Evolutionary conservation across 306 rosid genomes (phyloP).

Genomic region (Vigna reflexopilosa): DNA sequence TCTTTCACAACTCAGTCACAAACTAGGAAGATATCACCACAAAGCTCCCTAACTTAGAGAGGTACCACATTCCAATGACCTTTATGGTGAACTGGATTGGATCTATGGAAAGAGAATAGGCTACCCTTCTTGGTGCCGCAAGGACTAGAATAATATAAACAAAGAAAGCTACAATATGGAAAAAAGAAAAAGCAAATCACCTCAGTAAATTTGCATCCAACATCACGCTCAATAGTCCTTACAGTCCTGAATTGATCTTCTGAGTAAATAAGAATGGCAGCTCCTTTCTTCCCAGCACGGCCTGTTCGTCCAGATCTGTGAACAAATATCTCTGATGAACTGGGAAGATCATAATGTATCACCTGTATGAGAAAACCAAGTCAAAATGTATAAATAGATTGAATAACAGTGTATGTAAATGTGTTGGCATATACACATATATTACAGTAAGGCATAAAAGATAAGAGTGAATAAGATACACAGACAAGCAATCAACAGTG

Average conservation of each 20-base stretch:
- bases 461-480: constrained; percentile 24
- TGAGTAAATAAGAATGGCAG: constrained; percentile 76
- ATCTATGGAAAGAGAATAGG: neutral
- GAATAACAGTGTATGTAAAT: neutral
- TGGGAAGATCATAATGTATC: constrained; percentile 98
- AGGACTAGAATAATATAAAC: constrained; percentile 23
- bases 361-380: constrained; percentile 53
- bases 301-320: constrained; percentile 99
- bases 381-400: constrained; percentile 1
- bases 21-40: neutral
- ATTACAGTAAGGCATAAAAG: neutral
- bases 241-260: constrained; percentile 70
- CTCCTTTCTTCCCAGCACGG: constrained; percentile 97
- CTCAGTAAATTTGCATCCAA: constrained; percentile 87
- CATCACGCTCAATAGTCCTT: constrained; percentile 82
- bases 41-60: neutral
- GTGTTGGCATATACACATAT: neutral
- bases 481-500: neutral
- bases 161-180: constrained; percentile 13
- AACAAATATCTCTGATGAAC: constrained; percentile 91
- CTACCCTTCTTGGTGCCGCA: neutral
- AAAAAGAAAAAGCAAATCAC: constrained; percentile 45
- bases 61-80: neutral
- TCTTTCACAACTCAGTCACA: constrained; percentile 15
- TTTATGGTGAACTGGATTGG: neutral